Evolutionary conservation across 495 filamentous ascomycete species (phyloP).

Genomic region (Chaetomium cochliodes): DNA sequence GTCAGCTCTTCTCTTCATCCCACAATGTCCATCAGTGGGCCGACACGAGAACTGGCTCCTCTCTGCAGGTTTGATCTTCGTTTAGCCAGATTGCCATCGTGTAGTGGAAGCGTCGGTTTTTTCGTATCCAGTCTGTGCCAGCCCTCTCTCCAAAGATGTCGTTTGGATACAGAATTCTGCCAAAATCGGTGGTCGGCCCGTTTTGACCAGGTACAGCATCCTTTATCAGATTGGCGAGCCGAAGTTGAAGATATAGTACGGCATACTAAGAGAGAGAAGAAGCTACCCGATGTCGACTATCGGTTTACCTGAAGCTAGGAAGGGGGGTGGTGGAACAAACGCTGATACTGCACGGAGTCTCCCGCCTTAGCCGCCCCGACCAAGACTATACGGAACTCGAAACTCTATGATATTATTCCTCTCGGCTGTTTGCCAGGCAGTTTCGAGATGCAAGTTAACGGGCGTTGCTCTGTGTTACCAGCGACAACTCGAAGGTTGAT

Average conservation of each 20-base stretch:
- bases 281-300: neutral
- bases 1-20: neutral
- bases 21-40: constrained; percentile 21
- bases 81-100: constrained; percentile 48
- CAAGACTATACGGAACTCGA: neutral
- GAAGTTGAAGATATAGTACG: neutral
- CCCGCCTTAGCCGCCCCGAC: neutral
- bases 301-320: neutral
- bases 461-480: no score
- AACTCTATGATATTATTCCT: neutral
- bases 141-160: constrained; percentile 19
- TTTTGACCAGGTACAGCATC: constrained; percentile 26
- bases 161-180: constrained; percentile 38
- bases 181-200: constrained; percentile 50
- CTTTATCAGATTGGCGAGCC: constrained; percentile 16
- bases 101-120: constrained; percentile 14
- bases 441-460: neutral
- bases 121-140: constrained; percentile 20
- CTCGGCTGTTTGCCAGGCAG: neutral
- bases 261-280: neutral
- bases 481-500: neutral
- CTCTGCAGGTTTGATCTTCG: constrained; percentile 45
- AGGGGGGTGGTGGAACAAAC: neutral
- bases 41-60: constrained; percentile 20
- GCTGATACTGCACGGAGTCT: neutral